These are phyloP conservation scores for Phoma sp. DNA, from an alignment of 2,329 filamentous ascomycete species.

Conservation along the genomic window DNA sequence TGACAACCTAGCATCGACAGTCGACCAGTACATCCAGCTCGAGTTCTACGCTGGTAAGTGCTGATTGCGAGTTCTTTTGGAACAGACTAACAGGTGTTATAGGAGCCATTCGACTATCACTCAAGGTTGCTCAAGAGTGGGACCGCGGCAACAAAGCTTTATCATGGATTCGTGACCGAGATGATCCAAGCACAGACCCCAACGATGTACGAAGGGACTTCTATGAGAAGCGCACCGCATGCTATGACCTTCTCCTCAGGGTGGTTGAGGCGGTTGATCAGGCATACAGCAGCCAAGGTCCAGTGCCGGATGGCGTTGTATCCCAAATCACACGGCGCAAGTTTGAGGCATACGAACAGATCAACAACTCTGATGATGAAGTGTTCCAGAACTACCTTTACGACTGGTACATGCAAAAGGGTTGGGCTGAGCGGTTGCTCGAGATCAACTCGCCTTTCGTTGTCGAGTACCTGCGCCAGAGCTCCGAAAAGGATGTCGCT, in stretches of 20 bases:
- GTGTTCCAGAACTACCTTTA: constrained; percentile 97
- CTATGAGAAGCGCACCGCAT: constrained; percentile 75
- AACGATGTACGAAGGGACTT: constrained; percentile 71
- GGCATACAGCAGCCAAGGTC: constrained; percentile 71
- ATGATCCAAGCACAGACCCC: constrained; percentile 69
- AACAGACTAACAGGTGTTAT: constrained; percentile 5
- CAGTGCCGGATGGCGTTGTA: constrained; percentile 77
- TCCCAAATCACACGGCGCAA: constrained; percentile 79
- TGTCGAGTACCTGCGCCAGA: constrained; percentile 80
- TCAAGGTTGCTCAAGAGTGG: constrained; percentile 81
- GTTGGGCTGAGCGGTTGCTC: constrained; percentile 84
- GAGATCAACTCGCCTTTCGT: constrained; percentile 85
- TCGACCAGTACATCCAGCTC: constrained; percentile 78
- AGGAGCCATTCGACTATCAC: constrained; percentile 82
- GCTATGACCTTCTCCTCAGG: constrained; percentile 87
- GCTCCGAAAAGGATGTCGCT: constrained; percentile 72
- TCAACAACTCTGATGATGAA: constrained; percentile 86
- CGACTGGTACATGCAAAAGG: constrained; percentile 91
- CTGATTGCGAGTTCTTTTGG: not conserved
- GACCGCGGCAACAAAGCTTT: constrained; percentile 88
- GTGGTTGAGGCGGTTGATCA: constrained; percentile 79
- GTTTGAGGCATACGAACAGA: constrained; percentile 87
- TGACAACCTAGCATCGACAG: constrained; percentile 78
- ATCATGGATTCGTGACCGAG: constrained; percentile 85
- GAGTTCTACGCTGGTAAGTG: constrained; percentile 79